Evolutionary conservation across 176 grass and related monocot genomes (phyloP).

Genomic region (Carex littledalei): DNA sequence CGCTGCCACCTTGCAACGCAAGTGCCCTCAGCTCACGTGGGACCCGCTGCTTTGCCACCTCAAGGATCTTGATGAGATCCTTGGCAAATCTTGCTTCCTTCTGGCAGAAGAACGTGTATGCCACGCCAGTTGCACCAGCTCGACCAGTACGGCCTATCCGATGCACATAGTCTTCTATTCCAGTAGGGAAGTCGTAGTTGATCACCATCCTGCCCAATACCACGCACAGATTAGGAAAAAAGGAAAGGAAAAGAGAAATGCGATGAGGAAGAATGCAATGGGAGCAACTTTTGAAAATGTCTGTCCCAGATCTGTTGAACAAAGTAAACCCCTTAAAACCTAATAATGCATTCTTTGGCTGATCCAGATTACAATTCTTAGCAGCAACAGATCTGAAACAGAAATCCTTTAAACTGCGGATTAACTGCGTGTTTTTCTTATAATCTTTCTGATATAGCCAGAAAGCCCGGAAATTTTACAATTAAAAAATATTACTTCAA

Average conservation of each 20-base stretch:
- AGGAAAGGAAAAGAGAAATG: neutral
- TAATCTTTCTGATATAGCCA: neutral
- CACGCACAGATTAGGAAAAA: constrained; percentile 7
- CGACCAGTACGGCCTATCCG: constrained; percentile 91
- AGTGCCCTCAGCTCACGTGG: constrained; percentile 71
- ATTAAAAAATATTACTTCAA: neutral
- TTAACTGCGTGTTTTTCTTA: neutral
- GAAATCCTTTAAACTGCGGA: neutral
- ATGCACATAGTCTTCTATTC: constrained; percentile 96
- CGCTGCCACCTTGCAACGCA: constrained; percentile 54
- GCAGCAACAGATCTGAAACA: neutral
- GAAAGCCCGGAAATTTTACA: neutral
- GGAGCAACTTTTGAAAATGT: neutral
- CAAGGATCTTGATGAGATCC: constrained; percentile 84
- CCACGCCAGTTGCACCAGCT: constrained; percentile 86
- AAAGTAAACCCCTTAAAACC: neutral
- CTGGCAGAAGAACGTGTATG: constrained; percentile 92
- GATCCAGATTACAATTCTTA: too few species aligned
- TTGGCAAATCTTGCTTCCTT: constrained; percentile 77
- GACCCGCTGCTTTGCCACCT: constrained; percentile 75
- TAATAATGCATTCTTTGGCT: too few species aligned
- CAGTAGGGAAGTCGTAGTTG: constrained; percentile 97
- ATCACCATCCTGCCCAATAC: constrained; percentile 73
- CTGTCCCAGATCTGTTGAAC: neutral
- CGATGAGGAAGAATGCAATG: neutral